These are phyloP conservation scores for Salix koriyanagi DNA, from an alignment of 345 rosid genomes.

Conservation along the genomic window DNA sequence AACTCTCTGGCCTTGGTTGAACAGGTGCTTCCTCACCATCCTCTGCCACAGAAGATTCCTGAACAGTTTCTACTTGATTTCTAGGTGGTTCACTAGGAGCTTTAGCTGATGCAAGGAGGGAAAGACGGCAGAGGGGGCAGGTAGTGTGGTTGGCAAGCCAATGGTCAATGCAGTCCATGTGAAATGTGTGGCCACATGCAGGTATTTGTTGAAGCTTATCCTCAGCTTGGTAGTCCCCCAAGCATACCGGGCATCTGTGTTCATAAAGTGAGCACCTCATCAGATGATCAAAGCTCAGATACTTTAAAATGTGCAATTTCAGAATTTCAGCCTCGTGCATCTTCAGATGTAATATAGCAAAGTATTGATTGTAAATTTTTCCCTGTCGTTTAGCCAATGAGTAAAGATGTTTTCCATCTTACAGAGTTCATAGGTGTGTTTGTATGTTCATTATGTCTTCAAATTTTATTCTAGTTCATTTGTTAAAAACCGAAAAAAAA, in stretches of 20 bases:
- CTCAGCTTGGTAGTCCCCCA: slow-evolving; percentile 72
- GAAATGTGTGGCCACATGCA: slow-evolving; percentile 78
- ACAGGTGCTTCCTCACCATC: slow-evolving; percentile 17
- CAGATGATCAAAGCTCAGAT: background rate
- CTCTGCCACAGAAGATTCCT: slow-evolving; percentile 12
- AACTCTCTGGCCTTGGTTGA: slow-evolving; percentile 13
- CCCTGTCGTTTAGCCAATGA: background rate
- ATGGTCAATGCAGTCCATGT: slow-evolving; percentile 86
- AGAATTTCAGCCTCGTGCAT: background rate
- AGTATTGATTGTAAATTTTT: background rate
- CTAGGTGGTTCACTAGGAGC: slow-evolving; percentile 22
- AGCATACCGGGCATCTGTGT: slow-evolving; percentile 78
- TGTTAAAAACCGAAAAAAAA: too few relatives aligned
- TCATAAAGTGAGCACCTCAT: background rate
- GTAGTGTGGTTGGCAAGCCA: slow-evolving; percentile 84
- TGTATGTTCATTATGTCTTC: too few relatives aligned
- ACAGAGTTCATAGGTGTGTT: too few relatives aligned
- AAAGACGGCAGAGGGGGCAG: slow-evolving; percentile 85
- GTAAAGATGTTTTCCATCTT: background rate
- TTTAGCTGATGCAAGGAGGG: slow-evolving; percentile 52
- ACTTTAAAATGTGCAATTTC: background rate
- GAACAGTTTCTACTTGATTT: slow-evolving; percentile 26
- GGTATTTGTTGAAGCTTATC: slow-evolving; percentile 85
- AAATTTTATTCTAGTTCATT: too few relatives aligned
- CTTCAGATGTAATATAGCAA: background rate